These are phyloP conservation scores for Remersonia thermophila DNA, from an alignment of 2,329 filamentous ascomycete species.

Conservation along the genomic window DNA sequence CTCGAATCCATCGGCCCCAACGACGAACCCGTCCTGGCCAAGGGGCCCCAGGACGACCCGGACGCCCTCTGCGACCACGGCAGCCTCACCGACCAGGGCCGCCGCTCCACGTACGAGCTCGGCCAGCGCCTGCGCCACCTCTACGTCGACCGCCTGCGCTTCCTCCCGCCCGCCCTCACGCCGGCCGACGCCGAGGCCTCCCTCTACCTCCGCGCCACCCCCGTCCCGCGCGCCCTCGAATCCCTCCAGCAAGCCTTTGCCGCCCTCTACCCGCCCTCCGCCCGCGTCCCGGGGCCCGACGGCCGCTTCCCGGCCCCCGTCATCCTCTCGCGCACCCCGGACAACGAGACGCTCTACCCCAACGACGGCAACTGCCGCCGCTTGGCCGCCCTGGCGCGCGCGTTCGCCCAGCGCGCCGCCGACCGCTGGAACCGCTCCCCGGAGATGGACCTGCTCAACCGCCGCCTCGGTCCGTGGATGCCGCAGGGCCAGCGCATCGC, in stretches of 20 bases:
- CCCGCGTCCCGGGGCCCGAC: constrained; percentile 21
- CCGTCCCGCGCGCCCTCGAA: constrained; percentile 63
- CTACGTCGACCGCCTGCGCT: constrained; percentile 63
- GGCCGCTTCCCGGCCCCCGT: constrained; percentile 45
- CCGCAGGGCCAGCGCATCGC: constrained; percentile 57
- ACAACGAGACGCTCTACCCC: constrained; percentile 68
- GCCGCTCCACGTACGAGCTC: constrained; percentile 57
- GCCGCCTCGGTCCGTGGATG: constrained; percentile 74
- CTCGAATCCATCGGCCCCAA: constrained; percentile 69
- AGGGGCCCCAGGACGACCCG: constrained; percentile 55
- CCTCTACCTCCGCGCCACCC: constrained; percentile 63
- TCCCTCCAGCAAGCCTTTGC: constrained; percentile 64
- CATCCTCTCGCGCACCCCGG: constrained; percentile 50
- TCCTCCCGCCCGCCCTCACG: constrained; percentile 48
- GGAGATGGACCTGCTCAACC: constrained; percentile 76
- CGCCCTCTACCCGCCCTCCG: constrained; percentile 55
- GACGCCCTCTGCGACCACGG: constrained; percentile 71
- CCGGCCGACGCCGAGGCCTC: constrained; percentile 31
- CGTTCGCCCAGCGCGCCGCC: constrained; percentile 61
- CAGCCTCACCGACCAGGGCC: constrained; percentile 64
- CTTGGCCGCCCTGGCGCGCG: constrained; percentile 55
- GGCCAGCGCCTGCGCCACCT: constrained; percentile 56
- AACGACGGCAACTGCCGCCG: constrained; percentile 65
- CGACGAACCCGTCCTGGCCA: constrained; percentile 57
- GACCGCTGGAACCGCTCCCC: constrained; percentile 61